phyloP scores from a whole-genome alignment of 2,329 filamentous ascomycete species.

The Penicillium hesseltinei region DNA sequence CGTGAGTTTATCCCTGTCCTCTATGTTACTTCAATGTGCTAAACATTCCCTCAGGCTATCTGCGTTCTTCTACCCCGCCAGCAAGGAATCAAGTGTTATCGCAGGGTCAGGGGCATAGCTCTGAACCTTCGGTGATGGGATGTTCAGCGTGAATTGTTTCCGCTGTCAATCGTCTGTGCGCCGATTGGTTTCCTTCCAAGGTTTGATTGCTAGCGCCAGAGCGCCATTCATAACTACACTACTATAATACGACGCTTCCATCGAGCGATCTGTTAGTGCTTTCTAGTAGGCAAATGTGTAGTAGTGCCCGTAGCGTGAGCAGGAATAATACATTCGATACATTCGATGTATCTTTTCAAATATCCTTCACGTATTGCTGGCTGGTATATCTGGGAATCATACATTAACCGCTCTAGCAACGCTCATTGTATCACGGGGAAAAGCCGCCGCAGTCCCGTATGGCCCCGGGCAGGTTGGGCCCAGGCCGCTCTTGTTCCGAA shows the following conservation, averaged over 20 bases:
- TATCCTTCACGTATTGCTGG: neutral
- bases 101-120: conserved; percentile 17
- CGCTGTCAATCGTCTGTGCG: neutral
- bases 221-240: neutral
- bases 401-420: neutral
- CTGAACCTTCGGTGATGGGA: neutral
- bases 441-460: too few relatives aligned
- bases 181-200: neutral
- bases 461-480: neutral
- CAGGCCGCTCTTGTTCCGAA: neutral
- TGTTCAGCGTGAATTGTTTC: neutral
- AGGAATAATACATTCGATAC: neutral
- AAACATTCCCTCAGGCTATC: conserved; percentile 41
- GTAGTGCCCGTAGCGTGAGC: too few relatives aligned
- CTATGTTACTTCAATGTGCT: neutral
- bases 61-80: conserved; percentile 39
- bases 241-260: neutral
- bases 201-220: neutral
- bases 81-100: conserved; percentile 29
- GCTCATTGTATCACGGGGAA: neutral
- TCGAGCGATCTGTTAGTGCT: neutral
- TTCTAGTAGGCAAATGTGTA: neutral
- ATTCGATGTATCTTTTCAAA: neutral
- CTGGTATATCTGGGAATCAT: neutral
- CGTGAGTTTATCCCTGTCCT: conserved; percentile 38